Evolutionary conservation across 306 rosid species (phyloP).

Genomic region (Quercus robur): DNA sequence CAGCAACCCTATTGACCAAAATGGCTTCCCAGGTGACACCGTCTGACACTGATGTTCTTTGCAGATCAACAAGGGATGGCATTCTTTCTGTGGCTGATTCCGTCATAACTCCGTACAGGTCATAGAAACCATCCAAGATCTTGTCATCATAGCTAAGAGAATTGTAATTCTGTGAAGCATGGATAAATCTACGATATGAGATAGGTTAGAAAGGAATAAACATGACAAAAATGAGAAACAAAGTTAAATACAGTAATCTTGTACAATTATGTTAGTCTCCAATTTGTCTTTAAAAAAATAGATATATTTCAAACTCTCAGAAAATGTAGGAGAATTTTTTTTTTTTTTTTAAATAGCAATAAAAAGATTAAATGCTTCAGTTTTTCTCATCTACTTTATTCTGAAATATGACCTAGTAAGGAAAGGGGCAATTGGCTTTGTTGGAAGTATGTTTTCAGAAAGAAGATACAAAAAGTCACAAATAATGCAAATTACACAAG

Average conservation of each 20-base stretch:
- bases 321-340: background rate
- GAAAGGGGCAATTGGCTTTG: background rate
- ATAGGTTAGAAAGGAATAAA: constrained; percentile 61
- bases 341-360: background rate
- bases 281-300: background rate
- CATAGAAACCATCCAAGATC: constrained; percentile 95
- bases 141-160: constrained; percentile 94
- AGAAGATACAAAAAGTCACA: background rate
- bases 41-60: constrained; percentile 72
- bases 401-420: background rate
- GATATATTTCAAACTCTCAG: background rate
- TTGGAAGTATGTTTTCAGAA: background rate
- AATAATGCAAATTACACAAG: background rate
- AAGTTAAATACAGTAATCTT: constrained; percentile 17
- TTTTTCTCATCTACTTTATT: background rate
- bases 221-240: constrained; percentile 34
- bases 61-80: constrained; percentile 95
- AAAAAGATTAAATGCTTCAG: background rate
- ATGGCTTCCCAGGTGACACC: constrained; percentile 89
- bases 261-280: constrained; percentile 1
- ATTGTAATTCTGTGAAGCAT: constrained; percentile 96
- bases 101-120: constrained; percentile 70
- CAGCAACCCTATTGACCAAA: constrained; percentile 81
- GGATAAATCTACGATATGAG: constrained; percentile 92
- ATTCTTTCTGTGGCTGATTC: constrained; percentile 63